Evolutionary conservation across 108 stramenopile genomes (phyloP).

Genomic region (Discostella stelligeroides): DNA sequence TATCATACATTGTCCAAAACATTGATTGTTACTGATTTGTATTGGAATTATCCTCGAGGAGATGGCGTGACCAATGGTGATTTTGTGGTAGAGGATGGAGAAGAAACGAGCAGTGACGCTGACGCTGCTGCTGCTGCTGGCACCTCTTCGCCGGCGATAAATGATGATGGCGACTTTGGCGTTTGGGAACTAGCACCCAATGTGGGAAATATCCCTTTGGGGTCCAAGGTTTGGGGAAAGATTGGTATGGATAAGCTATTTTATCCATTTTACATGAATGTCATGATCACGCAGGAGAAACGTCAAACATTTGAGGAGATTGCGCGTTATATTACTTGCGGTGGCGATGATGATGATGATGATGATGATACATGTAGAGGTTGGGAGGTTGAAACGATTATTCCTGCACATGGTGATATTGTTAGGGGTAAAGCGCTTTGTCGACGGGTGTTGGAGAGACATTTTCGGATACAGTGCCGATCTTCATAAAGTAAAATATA

Average conservation of each 20-base stretch:
- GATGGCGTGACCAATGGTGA: constrained; percentile 72
- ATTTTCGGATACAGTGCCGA: constrained; percentile 47
- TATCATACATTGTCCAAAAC: constrained; percentile 71
- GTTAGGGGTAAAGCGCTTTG: constrained; percentile 65
- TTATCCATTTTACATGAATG: constrained; percentile 77
- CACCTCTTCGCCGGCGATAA: no score
- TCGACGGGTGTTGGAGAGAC: constrained; percentile 58
- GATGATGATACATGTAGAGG: constrained; percentile 15
- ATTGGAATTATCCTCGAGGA: constrained; percentile 84
- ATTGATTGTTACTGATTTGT: constrained; percentile 79
- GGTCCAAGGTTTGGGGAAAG: constrained; percentile 64
- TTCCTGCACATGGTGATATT: constrained; percentile 88
- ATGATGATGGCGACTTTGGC: constrained; percentile 51
- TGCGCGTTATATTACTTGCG: constrained; percentile 43
- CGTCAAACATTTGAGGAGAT: constrained; percentile 44
- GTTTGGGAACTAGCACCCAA: constrained; percentile 76
- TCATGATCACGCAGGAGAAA: constrained; percentile 72
- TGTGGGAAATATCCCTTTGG: constrained; percentile 67
- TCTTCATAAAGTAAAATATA: no score
- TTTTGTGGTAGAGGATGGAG: constrained; percentile 21
- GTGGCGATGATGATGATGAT: background rate
- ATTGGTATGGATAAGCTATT: constrained; percentile 86
- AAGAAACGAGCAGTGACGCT: no score
- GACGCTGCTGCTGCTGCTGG: no score
- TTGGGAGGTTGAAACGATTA: constrained; percentile 79